A percentile compares a stretch with the other conserved stretches of the same genome.
Conservation (phyloP, 345 rosid genomes). For the Kandelia obovata region DNA sequence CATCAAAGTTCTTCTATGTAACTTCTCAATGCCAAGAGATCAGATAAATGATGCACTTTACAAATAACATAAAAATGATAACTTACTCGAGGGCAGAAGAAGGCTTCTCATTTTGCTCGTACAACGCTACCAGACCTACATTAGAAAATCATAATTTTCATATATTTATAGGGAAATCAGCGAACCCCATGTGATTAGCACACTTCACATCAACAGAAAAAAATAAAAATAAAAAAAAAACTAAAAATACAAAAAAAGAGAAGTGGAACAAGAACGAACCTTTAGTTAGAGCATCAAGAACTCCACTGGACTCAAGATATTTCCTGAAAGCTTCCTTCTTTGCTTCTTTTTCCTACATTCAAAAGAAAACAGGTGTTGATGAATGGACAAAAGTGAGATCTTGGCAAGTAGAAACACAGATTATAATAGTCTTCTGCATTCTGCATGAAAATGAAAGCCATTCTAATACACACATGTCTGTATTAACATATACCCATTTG, state of each 20-base stretch:
- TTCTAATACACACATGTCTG: neutral
- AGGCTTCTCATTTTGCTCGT: conserved; percentile 92
- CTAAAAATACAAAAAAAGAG: neutral
- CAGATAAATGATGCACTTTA: neutral
- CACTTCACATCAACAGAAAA: neutral
- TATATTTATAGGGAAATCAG: no score
- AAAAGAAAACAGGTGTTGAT: neutral
- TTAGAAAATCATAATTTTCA: neutral
- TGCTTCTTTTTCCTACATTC: conserved; percentile 75
- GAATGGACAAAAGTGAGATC: conserved; percentile 8
- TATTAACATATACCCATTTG: neutral
- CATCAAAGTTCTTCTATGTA: no score
- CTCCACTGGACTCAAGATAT: conserved; percentile 79
- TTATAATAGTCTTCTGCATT: neutral
- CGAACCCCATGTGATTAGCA: no score
- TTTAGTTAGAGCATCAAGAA: conserved; percentile 78
- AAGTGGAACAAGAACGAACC: conserved; percentile 28
- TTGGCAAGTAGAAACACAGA: neutral
- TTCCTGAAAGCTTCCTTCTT: conserved; percentile 92
- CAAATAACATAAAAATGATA: neutral
- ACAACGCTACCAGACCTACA: conserved; percentile 76
- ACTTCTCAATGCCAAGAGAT: no score
- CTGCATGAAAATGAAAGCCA: neutral
- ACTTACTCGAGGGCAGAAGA: conserved; percentile 91
- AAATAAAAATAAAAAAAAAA: neutral